Percentiles rank a stretch among this genome's conserved stretches.
Conservation (phyloP, 2,329 filamentous ascomycete genomes). For the Apiospora phragmitis region DNA sequence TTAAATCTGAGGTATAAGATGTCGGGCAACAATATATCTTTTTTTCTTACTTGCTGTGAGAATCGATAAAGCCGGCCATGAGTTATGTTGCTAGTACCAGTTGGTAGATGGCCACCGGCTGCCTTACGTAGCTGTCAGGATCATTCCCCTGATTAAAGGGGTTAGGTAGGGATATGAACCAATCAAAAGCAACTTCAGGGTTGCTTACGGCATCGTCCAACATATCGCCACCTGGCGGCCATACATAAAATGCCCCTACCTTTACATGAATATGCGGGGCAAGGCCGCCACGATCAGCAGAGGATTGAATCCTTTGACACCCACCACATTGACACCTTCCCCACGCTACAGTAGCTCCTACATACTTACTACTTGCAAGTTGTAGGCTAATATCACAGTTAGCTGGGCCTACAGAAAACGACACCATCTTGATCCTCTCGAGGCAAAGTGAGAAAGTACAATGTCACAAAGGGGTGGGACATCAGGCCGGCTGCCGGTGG, state of each 20-base stretch:
- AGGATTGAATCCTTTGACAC: background rate
- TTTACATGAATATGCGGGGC: background rate
- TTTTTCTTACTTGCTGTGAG: too few species aligned
- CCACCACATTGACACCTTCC: background rate
- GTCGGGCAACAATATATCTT: too few species aligned
- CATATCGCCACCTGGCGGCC: background rate
- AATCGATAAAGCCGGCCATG: background rate
- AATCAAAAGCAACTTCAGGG: background rate
- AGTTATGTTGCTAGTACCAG: background rate
- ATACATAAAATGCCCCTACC: background rate
- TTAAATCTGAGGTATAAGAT: too few species aligned
- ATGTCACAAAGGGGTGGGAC: background rate
- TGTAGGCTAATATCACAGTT: background rate
- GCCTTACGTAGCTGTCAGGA: background rate
- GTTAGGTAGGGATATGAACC: background rate
- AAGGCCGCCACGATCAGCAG: background rate
- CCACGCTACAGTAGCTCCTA: rapidly evolving
- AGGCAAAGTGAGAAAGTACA: background rate
- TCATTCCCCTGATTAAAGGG: background rate
- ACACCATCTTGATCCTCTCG: background rate
- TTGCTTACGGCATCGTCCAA: background rate
- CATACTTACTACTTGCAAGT: background rate
- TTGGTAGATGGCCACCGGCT: background rate
- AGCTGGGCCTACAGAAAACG: background rate
- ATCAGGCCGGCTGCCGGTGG: background rate